Evolutionary conservation across 2,329 filamentous ascomycete species (phyloP), one percentile per base, ranked within the genome.

Genomic region (Trichoderma sp.): DNA sequence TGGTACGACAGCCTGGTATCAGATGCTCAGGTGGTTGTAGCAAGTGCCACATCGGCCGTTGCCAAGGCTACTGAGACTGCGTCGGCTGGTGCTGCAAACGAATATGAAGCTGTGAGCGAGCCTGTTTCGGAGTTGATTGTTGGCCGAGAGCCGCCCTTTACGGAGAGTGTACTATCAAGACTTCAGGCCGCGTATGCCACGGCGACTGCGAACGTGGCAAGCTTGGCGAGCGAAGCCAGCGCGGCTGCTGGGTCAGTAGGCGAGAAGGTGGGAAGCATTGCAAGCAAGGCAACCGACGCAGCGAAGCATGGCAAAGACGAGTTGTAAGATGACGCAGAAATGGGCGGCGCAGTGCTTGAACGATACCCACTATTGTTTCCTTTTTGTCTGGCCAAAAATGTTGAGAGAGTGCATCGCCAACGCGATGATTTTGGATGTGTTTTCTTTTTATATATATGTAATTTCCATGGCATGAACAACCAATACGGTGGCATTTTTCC

Each of bases 101-200:
- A 93, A 74, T 94, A 92, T 73, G 85, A 86, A 5, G 88, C 88
- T 30, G 85, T 96, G 5, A 89, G 90, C 76, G 87, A 86, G 14
- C 85, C 96, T 2, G 85, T 97, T 16, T 91, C 90, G 1, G 93
- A 96, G 78, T 83, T 96, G 1, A 83, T 97, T 16, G 81, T 85
- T 51, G 93, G 91, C 65, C 93, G 90, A 77, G 93, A 96, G 76
- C 90, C 92, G 0, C 88, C 89, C 16, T 96, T 93, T 74, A 94
- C 90, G 0, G 91, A 96, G 75, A 94, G 91, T 69, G 90, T 95
- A 3, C 88, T 93, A 79, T 88, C 83, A 64, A 87, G 91, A 63
- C 84, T 97, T 14, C 87, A 87, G 68, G 89, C 86, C 3, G 91
- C 89, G 0, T 96, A 95, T 75, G 87, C 88, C 28, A 92, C 89